These are phyloP conservation scores for Oldenlandia corymbosa DNA, from an alignment of 257 asterid species.

Conservation along the genomic window DNA sequence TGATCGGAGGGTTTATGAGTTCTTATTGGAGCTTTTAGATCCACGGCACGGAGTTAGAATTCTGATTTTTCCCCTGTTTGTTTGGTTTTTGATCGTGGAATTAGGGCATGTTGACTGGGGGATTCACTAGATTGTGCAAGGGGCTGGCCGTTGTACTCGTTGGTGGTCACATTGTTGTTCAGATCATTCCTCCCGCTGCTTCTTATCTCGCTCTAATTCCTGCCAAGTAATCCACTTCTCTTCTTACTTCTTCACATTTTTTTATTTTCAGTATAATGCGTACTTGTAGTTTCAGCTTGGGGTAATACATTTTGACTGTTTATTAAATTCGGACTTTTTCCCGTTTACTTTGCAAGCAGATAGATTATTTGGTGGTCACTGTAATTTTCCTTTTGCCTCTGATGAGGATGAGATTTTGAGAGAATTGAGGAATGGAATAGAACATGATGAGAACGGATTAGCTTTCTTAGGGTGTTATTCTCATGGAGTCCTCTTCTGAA, in stretches of 20 bases:
- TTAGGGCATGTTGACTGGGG: constrained; percentile 42
- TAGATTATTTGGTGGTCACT: not conserved
- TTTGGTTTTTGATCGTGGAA: not conserved
- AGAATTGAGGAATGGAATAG: not conserved
- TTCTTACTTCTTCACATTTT: not conserved
- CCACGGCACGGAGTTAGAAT: not conserved
- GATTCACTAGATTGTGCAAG: constrained; percentile 84
- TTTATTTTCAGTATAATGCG: not conserved
- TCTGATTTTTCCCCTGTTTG: not conserved
- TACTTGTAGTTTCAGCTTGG: not conserved
- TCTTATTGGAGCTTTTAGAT: constrained; percentile 7
- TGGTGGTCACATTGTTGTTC: constrained; percentile 73
- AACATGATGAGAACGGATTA: not conserved
- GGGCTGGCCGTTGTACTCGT: constrained; percentile 76
- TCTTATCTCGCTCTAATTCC: constrained; percentile 91
- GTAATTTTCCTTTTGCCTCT: not conserved
- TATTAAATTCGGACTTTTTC: not conserved
- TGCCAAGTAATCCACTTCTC: constrained; percentile 52
- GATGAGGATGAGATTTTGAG: not conserved
- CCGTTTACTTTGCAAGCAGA: not conserved
- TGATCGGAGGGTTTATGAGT: not conserved
- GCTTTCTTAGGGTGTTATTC: not conserved
- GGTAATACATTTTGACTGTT: not conserved
- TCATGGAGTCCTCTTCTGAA: not conserved
- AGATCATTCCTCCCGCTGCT: constrained; percentile 64